Evolutionary conservation across 2,329 filamentous ascomycete genomes (phyloP).

Genomic region (Fusarium papillatum): DNA sequence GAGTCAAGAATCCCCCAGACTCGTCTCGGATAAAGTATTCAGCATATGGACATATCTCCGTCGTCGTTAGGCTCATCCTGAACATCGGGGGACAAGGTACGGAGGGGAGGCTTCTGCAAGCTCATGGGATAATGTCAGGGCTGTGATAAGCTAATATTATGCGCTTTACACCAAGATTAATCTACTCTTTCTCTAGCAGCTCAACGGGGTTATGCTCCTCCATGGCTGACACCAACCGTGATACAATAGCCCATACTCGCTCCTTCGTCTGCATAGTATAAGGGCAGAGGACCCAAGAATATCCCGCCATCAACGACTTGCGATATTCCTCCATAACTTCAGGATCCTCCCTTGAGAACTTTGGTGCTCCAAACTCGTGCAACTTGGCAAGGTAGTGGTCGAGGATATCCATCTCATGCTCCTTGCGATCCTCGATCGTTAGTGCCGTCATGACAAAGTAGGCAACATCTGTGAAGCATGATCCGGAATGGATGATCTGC

Average conservation of each 20-base stretch:
- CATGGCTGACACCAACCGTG: slow-evolving; percentile 19
- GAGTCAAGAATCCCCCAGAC: not conserved
- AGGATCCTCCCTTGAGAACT: not conserved
- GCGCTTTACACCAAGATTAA: not conserved
- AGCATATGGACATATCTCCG: not conserved
- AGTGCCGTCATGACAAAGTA: slow-evolving; percentile 5
- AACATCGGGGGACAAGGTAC: not conserved
- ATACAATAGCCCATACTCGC: slow-evolving; percentile 8
- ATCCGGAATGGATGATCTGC: not conserved
- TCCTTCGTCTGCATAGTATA: slow-evolving; percentile 20
- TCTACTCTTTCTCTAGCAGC: not conserved
- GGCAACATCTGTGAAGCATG: not conserved
- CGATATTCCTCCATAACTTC: not conserved
- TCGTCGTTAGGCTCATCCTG: not conserved
- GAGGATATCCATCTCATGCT: slow-evolving; percentile 16
- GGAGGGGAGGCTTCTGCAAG: not conserved
- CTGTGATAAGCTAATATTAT: not conserved
- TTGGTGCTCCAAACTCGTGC: slow-evolving; percentile 1
- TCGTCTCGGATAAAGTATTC: not conserved
- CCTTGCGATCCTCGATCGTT: slow-evolving; percentile 1
- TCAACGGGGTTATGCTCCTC: slow-evolving; percentile 16
- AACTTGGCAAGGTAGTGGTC: slow-evolving; percentile 17
- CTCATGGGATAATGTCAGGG: not conserved
- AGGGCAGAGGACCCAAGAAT: slow-evolving; percentile 4
- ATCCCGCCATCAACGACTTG: not conserved